A percentile compares a stretch with the other conserved stretches of the same genome.
Evolutionary conservation across 192 early-diverging fungal genomes (phyloP).

Genomic region (Lobosporangium transversale): DNA sequence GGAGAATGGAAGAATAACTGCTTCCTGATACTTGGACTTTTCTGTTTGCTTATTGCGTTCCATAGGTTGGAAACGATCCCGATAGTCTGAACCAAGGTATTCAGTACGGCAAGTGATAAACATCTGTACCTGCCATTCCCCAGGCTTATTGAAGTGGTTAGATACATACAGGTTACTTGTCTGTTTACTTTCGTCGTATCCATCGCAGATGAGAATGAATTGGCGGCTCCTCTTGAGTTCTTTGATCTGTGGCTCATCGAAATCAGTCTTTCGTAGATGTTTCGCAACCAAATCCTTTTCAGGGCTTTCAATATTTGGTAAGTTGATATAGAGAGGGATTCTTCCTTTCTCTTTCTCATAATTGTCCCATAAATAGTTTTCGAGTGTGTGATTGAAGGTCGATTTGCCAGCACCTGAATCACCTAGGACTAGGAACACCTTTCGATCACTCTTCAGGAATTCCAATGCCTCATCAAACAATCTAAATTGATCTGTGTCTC

Average conservation of each 20-base stretch:
- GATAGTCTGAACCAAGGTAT: not conserved
- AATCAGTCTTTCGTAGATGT: not conserved
- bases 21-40: not conserved
- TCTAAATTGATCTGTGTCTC: too few relatives aligned
- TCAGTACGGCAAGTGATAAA: constrained; percentile 11
- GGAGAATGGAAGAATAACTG: constrained; percentile 5
- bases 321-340: constrained; percentile 8
- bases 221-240: not conserved
- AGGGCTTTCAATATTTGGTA: not conserved
- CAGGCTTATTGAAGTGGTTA: not conserved
- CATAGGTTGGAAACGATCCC: too few relatives aligned
- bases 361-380: not conserved
- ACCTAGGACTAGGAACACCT: constrained; percentile 9
- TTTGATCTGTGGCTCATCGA: constrained; percentile 2
- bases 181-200: constrained; percentile 11
- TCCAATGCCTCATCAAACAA: too few relatives aligned
- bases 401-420: constrained; percentile 14
- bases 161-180: not conserved
- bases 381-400: not conserved
- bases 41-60: not conserved
- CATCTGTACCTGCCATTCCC: constrained; percentile 5
- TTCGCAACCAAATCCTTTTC: constrained; percentile 3
- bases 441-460: too few relatives aligned
- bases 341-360: not conserved
- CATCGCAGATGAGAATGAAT: too few relatives aligned